Conservation (phyloP, 1,284 basidiomycete species). For the Phlebopus sp. region DNA sequence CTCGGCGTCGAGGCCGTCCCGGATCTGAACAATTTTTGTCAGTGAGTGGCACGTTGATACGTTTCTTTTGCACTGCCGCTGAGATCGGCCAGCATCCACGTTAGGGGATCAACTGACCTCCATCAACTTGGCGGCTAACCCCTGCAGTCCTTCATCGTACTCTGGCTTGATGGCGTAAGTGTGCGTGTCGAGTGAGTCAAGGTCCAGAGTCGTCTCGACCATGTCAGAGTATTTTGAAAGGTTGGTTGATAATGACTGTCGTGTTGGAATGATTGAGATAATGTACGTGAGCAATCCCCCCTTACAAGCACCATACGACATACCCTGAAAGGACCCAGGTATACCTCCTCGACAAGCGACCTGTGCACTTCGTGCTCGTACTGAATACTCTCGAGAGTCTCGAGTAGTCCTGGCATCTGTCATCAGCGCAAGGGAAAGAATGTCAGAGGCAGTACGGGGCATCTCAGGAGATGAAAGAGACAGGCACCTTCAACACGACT, state of each 20-base stretch:
- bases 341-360: constrained; percentile 65
- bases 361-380: constrained; percentile 47
- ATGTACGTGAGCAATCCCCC: constrained; percentile 1
- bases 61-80: background rate
- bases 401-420: constrained; percentile 77
- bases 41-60: background rate
- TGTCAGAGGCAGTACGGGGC: background rate
- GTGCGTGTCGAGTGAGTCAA: constrained; percentile 81
- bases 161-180: constrained; percentile 94
- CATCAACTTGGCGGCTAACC: constrained; percentile 67
- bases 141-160: constrained; percentile 76
- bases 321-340: constrained; percentile 62
- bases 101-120: constrained; percentile 37
- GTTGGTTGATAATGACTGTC: constrained; percentile 59
- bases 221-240: constrained; percentile 86
- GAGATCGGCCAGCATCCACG: background rate
- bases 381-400: constrained; percentile 54
- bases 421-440: background rate
- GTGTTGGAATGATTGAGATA: background rate
- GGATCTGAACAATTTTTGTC: constrained; percentile 38
- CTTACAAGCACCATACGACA: constrained; percentile 12
- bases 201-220: constrained; percentile 95
- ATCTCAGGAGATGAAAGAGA: background rate
- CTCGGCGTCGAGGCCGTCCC: constrained; percentile 84
- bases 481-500: constrained; percentile 62